Base-by-base conservation (phyloP, 768 basidiomycete species). In the Amanita polypyramis region DNA sequence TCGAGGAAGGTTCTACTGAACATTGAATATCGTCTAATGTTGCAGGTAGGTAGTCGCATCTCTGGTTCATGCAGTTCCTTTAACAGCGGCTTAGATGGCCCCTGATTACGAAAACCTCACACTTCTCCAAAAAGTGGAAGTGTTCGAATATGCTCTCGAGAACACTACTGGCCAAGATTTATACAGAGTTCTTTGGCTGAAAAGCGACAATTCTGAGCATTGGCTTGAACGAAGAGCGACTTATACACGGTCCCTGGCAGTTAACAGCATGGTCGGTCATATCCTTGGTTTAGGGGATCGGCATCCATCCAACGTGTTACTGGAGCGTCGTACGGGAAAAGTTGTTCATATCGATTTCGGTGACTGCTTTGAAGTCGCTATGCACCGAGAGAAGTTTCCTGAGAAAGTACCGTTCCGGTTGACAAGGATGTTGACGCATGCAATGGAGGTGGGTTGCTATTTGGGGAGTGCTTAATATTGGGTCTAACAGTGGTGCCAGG, bases 221-320 rank as follows among this genome's bases (percentile, higher is more conserved):
- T 99, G 96, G 96, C 69, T 99, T 23, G 96, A 98, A 60, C 79
- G 96, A 17, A 81, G 96, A 39, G 90, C 93, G 14, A 94, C 90
- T 0, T 98, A 97, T 62, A 97, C 94, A 2, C 79, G 95, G 29
- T 95, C 92, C 14, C 78, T 99, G 23, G 95, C 91, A 4, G 88
- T 96, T 49, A 98, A 89, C 63, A 95, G 91, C 61, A 98, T 98
- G 94, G 92, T 96, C 53, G 96, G 96, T 6, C 92, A 99, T 65
- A 97, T 99, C 51, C 74, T 98, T 19, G 95, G 95, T 4, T 71
- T 99, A 0, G 95, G 95, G 0, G 95, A 99, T 62, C 77, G 95
- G 12, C 95, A 99, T 60, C 74, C 76, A 4, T 85, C 85, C 37
- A 99, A 99, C 64, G 93, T 99, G 56, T 70, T 99, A 38, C 68